Conservation (phyloP, 1,284 basidiomycete species). For the Quambalaria eucalypti region DNA sequence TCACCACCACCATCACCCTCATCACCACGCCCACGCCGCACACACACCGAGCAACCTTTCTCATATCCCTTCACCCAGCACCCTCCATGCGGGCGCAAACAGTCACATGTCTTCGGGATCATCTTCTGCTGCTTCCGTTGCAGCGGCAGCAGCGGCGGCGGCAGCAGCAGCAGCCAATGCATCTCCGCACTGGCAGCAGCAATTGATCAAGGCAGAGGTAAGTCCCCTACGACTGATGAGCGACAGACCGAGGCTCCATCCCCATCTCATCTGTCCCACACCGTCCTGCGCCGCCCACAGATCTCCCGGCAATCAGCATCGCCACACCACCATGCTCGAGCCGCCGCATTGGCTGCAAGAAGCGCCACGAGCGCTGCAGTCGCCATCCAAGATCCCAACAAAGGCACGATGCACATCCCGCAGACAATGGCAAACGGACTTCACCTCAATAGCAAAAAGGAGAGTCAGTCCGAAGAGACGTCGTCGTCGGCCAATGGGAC, state of each 20-base stretch:
- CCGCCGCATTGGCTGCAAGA: slow-evolving; percentile 54
- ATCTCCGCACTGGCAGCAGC: slow-evolving; percentile 41
- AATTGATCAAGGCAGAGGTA: slow-evolving; percentile 39
- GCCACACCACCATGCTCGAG: slow-evolving; percentile 55
- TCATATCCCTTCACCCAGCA: slow-evolving; percentile 24
- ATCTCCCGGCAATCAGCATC: slow-evolving; percentile 52
- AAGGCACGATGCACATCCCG: slow-evolving; percentile 39
- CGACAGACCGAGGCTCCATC: not conserved
- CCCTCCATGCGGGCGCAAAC: slow-evolving; percentile 11
- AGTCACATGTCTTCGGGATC: slow-evolving; percentile 8
- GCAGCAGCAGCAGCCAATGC: slow-evolving; percentile 9
- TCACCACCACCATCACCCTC: slow-evolving; percentile 27
- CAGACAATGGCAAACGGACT: slow-evolving; percentile 48
- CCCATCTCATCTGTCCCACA: not conserved
- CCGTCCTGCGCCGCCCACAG: slow-evolving; percentile 23
- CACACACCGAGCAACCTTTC: slow-evolving; percentile 29
- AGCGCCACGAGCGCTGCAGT: slow-evolving; percentile 50
- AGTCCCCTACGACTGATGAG: not conserved
- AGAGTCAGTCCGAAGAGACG: slow-evolving; percentile 27
- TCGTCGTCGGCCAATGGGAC: not conserved
- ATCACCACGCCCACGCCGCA: slow-evolving; percentile 3
- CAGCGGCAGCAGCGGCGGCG: slow-evolving; percentile 16
- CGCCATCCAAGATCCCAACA: slow-evolving; percentile 50
- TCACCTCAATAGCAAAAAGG: slow-evolving; percentile 1
- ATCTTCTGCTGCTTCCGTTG: slow-evolving; percentile 12